A percentile compares a stretch with the other conserved stretches of the same genome.
phyloP scores from a whole-genome alignment of 176 grass and related monocot species.

The Neostapfia colusana region DNA sequence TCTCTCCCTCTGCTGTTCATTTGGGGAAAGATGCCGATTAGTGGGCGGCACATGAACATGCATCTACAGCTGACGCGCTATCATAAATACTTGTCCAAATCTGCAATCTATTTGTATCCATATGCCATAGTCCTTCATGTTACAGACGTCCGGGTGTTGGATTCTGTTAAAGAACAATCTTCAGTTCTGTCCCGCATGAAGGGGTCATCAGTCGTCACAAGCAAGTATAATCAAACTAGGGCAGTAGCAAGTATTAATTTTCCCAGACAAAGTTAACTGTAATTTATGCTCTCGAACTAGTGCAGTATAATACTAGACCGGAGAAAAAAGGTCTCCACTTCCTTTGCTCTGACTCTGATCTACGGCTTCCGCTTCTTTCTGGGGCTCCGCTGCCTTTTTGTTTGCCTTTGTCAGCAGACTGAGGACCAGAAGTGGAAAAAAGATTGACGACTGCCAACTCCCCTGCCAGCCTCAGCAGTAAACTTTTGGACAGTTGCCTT shows the following conservation, averaged over 20 bases:
- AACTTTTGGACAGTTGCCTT: slow-evolving; percentile 36
- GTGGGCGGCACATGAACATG: slow-evolving; percentile 52
- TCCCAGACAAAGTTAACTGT: neutral
- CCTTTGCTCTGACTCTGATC: slow-evolving; percentile 28
- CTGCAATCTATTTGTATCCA: neutral
- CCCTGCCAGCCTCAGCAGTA: slow-evolving; percentile 25
- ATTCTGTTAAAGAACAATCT: slow-evolving; percentile 31
- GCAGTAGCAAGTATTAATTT: neutral
- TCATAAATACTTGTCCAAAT: slow-evolving; percentile 49
- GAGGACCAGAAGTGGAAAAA: slow-evolving; percentile 31
- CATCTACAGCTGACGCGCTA: slow-evolving; percentile 40
- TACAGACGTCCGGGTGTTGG: neutral
- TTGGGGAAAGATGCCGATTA: slow-evolving; percentile 32
- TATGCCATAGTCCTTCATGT: neutral
- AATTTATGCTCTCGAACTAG: neutral
- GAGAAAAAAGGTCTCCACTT: slow-evolving; percentile 43
- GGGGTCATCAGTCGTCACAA: neutral
- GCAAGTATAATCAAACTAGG: neutral
- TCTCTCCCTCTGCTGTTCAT: slow-evolving; percentile 13
- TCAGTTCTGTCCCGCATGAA: slow-evolving; percentile 14
- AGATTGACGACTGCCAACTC: slow-evolving; percentile 21
- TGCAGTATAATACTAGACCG: slow-evolving; percentile 14
- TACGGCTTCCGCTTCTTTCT: slow-evolving; percentile 23
- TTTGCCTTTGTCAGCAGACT: slow-evolving; percentile 45
- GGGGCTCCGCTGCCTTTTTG: slow-evolving; percentile 41